phyloP scores from a whole-genome alignment of 306 rosid species.

The Begonia fuchsioides region DNA sequence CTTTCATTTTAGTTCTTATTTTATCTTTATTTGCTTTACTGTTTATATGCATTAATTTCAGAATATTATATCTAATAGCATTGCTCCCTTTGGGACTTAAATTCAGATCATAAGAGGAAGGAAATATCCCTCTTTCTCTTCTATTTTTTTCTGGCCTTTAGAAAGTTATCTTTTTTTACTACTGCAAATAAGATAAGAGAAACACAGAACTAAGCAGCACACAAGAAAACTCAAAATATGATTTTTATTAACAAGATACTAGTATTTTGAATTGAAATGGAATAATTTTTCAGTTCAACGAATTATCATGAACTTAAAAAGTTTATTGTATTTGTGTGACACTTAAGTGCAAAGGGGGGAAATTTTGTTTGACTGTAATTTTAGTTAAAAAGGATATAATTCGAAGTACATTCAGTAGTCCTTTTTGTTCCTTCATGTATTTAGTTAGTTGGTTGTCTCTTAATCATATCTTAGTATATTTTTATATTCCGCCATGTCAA shows the following conservation, averaged over 20 bases:
- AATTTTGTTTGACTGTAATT: too few species aligned
- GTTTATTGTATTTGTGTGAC: too few species aligned
- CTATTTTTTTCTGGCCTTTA: not conserved
- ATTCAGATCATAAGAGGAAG: not conserved
- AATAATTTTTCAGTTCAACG: too few species aligned
- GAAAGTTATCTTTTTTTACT: too few species aligned
- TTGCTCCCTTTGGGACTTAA: not conserved
- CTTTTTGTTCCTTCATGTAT: not conserved
- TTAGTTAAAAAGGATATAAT: not conserved
- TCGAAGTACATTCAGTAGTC: not conserved
- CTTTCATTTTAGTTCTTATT: slow-evolving; percentile 6
- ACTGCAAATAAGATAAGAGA: too few species aligned
- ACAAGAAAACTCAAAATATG: too few species aligned
- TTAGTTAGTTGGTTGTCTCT: not conserved
- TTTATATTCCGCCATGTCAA: not conserved
- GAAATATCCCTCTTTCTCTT: not conserved
- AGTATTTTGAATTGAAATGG: too few species aligned
- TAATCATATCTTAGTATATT: not conserved
- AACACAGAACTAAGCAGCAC: too few species aligned
- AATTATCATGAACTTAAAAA: too few species aligned
- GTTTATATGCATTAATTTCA: slow-evolving; percentile 1
- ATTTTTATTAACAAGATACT: too few species aligned
- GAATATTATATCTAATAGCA: too few species aligned
- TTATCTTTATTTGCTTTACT: slow-evolving; percentile 3
- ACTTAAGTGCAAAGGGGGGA: too few species aligned